phyloP scores from a whole-genome alignment of 2,329 filamentous ascomycete species.

The Ceratocystis eucalypticola region DNA sequence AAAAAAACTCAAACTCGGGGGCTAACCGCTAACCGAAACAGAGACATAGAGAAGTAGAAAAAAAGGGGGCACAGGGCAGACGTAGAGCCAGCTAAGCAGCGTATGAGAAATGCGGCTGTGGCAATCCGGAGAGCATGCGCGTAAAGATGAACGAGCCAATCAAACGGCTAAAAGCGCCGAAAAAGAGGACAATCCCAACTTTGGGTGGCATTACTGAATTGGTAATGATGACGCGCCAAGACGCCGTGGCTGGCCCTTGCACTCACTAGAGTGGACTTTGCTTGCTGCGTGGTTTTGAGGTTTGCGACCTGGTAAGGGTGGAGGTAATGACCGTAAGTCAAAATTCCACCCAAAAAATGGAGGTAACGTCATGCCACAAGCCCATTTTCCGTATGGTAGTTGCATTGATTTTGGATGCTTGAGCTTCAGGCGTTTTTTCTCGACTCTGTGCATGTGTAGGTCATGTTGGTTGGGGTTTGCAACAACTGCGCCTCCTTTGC shows the following conservation, averaged over 20 bases:
- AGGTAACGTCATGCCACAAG: background rate
- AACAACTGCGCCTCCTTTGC: constrained; percentile 5
- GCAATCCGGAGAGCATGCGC: constrained; percentile 8
- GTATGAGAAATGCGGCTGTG: background rate
- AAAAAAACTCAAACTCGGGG: background rate
- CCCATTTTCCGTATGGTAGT: background rate
- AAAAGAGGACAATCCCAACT: constrained; percentile 2
- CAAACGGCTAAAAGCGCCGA: constrained; percentile 8
- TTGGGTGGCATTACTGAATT: background rate
- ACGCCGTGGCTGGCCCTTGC: background rate
- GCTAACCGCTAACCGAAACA: background rate
- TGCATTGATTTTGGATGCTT: background rate
- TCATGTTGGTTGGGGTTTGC: background rate
- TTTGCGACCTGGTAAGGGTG: background rate
- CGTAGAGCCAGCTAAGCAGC: background rate
- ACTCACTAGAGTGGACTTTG: background rate
- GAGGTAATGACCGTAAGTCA: background rate
- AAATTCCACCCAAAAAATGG: background rate
- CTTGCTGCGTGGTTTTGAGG: background rate
- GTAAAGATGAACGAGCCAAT: constrained; percentile 9
- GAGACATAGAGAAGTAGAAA: background rate
- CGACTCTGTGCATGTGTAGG: background rate
- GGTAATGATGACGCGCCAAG: constrained; percentile 6
- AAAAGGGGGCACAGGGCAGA: background rate
- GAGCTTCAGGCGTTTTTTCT: background rate